A percentile compares a stretch with the other conserved stretches of the same genome.
phyloP scores from a whole-genome alignment of 768 basidiomycete genomes.

The Serendipita vermifera region DNA sequence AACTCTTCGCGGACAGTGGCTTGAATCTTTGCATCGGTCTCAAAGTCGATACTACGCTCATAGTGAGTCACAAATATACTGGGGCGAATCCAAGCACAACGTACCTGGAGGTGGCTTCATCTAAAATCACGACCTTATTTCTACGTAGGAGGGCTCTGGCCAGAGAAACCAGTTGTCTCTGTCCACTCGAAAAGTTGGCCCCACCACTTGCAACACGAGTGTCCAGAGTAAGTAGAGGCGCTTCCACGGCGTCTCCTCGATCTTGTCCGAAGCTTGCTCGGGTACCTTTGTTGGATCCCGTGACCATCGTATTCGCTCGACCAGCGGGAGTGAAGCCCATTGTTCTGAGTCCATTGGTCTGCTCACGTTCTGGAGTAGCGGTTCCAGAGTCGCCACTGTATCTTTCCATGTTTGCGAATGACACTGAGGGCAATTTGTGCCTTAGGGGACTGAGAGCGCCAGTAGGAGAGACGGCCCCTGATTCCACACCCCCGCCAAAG shows the following conservation, averaged over 20 bases:
- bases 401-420: too few relatives aligned
- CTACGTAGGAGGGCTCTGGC: slow-evolving; percentile 19
- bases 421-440: too few relatives aligned
- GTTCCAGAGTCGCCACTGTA: background rate
- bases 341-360: background rate
- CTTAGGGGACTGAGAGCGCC: background rate
- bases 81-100: background rate
- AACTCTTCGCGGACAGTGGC: slow-evolving; percentile 29
- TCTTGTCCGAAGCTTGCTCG: slow-evolving; percentile 23
- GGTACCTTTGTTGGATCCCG: slow-evolving; percentile 21
- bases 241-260: slow-evolving; percentile 19
- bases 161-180: slow-evolving; percentile 27
- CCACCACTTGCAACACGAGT: slow-evolving; percentile 29
- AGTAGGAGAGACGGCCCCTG: background rate
- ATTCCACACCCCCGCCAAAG: background rate
- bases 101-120: slow-evolving; percentile 17
- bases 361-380: background rate
- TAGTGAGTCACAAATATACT: background rate
- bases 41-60: slow-evolving; percentile 16
- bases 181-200: slow-evolving; percentile 32
- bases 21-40: slow-evolving; percentile 25
- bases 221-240: slow-evolving; percentile 20
- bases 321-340: background rate
- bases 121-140: slow-evolving; percentile 18
- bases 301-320: slow-evolving; percentile 15